Evolutionary conservation across 116 monocot genomes (phyloP).

Genomic region (Iris pallida): DNA sequence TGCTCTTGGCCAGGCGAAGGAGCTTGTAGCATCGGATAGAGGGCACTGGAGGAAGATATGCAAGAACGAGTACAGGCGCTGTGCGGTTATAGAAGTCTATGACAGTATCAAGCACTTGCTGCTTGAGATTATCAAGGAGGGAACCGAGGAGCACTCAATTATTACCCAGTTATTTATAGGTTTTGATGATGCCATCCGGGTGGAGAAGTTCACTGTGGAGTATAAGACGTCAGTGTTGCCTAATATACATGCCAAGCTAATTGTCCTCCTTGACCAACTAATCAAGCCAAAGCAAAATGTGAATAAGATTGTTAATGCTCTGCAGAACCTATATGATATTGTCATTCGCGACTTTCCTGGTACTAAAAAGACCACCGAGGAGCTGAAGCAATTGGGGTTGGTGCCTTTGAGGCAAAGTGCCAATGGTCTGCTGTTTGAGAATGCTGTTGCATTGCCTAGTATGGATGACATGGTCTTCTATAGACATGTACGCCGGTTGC

Average conservation of each 20-base stretch:
- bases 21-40: slow-evolving; percentile 44
- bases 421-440: slow-evolving; percentile 72
- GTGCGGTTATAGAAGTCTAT: slow-evolving; percentile 87
- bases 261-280: slow-evolving; percentile 41
- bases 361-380: slow-evolving; percentile 37
- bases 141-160: slow-evolving; percentile 55
- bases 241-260: slow-evolving; percentile 45
- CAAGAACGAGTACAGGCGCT: slow-evolving; percentile 73
- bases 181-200: slow-evolving; percentile 48
- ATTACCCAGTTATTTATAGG: slow-evolving; percentile 42
- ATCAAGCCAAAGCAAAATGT: slow-evolving; percentile 49
- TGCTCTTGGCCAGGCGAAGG: slow-evolving; percentile 79
- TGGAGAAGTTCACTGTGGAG: slow-evolving; percentile 46
- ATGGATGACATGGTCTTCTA: slow-evolving; percentile 53
- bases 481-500: slow-evolving; percentile 62
- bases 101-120: slow-evolving; percentile 67
- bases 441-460: slow-evolving; percentile 61
- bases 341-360: slow-evolving; percentile 70
- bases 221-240: slow-evolving; percentile 48
- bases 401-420: slow-evolving; percentile 31
- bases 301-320: slow-evolving; percentile 53
- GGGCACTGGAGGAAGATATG: slow-evolving; percentile 78
- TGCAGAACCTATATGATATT: slow-evolving; percentile 89
- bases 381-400: slow-evolving; percentile 61
- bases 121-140: slow-evolving; percentile 45